Base-by-base conservation (phyloP, 1,139 yeast genomes). In the Petasospora rhodanensis region DNA sequence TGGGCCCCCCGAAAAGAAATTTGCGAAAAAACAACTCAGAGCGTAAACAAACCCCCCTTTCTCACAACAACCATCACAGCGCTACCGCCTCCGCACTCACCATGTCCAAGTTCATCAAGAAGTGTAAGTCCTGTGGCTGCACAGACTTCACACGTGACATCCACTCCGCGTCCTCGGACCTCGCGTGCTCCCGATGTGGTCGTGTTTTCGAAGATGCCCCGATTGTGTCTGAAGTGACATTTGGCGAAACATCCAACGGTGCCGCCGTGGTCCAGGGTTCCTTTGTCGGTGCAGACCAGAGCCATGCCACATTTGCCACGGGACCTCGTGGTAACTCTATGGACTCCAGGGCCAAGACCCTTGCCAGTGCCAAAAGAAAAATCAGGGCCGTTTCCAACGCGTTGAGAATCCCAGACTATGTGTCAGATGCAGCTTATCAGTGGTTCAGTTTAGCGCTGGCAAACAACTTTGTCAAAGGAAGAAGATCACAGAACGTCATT, bases 211-310 rank as follows among this genome's bases (percentile, higher is more conserved):
- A 86, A 49, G 97, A 89, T 55, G 84, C 87, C 51, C 95, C 95
- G 19, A 89, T 91, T 49, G 97, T 93, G 18, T 79, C 95, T 16
- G 98, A 93, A 55, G 93, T 93, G 38, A 85, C 93, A 14, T 91
- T 89, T 61, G 94, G 94, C 26, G 99, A 93, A 53, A 73, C 87
- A 4, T 72, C 95, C 10, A 70, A 81, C 18, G 99, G 99, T 46
- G 97, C 95, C 8, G 96, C 98, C 22, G 76, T 84, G 40, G 96
- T 91, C 2, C 95, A 87, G 47, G 99, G 99, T 52, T 77, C 94
- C 26, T 89, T 85, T 70, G 80, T 91, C 26, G 85, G 87, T 25
- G 81, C 86, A 0, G 97, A 86, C 53, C 96, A 89, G 58, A 67
- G 82, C 7, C 76, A 82, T 57, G 95, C 89, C 0, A 66, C 78